These are phyloP conservation scores for Leonotis leonurus DNA, from an alignment of 257 asterid species.

Conservation along the genomic window DNA sequence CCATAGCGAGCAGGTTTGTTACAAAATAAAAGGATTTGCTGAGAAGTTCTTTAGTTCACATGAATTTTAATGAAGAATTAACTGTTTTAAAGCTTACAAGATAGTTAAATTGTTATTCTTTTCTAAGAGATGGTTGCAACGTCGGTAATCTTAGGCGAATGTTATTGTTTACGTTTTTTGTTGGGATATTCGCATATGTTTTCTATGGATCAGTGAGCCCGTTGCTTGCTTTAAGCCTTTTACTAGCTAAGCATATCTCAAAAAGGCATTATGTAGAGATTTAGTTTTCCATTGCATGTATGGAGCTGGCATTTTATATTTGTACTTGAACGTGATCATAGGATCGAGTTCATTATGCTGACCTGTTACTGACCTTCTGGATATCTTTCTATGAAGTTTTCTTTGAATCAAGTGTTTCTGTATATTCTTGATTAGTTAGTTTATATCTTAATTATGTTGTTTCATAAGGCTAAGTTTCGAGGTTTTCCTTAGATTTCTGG, in stretches of 20 bases:
- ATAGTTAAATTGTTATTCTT: neutral
- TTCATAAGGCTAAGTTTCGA: neutral
- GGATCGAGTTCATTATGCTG: neutral
- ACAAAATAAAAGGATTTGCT: neutral
- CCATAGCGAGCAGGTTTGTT: slow-evolving; percentile 73
- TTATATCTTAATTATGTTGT: neutral
- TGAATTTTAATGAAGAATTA: neutral
- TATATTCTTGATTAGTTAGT: neutral
- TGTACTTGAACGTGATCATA: neutral
- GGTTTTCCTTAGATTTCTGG: neutral
- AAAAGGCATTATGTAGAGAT: neutral
- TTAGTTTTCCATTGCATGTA: neutral
- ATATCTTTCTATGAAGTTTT: neutral
- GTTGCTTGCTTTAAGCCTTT: neutral
- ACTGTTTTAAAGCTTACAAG: neutral
- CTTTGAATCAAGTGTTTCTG: neutral
- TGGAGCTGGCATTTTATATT: neutral
- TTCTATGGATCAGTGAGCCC: neutral
- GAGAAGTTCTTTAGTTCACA: neutral
- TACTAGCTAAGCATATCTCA: neutral
- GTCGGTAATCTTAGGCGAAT: neutral
- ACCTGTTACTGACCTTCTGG: neutral
- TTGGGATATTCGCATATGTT: neutral
- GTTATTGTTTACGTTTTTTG: too few species aligned
- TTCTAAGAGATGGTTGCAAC: neutral